Evolutionary conservation across 495 filamentous ascomycete species (phyloP), one percentile per base, ranked within the genome.

Genomic region (Staphylotrichum tortipilum): DNA sequence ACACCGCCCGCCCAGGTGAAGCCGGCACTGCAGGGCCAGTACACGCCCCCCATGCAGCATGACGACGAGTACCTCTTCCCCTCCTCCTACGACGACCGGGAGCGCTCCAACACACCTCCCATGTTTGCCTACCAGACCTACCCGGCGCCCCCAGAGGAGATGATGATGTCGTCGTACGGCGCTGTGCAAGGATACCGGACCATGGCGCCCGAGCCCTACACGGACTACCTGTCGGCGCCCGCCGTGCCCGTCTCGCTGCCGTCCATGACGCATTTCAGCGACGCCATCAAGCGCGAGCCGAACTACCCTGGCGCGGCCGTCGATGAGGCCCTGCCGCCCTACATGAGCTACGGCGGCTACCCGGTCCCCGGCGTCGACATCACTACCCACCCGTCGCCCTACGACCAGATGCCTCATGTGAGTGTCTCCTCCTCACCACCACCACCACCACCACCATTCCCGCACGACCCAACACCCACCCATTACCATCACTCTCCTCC

Each of bases 331-430:
- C 76, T 89, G 56, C 11, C 30, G 56, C 12, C 30, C 24, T 94
- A 88, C 68, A 81, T 84, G 61, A 78, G 80, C 71, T 86, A 84
- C 87, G 85, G 58, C 50, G 76, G 79, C 39, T 78, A 81, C 36
- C 76, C 79, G 14, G 80, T 92, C 66, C 80, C 82, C 10, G 83
- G 85, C 50, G 81, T 91, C 59, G 86, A 91, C 54, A 74, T 87
- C 50, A 76, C 79, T 33, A 59, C 47, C 23, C 55, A 57, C 50
- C 72, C 57, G n/a, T 72, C 79, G 44, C 67, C 74, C 50, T 85
- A 87, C 68, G 73, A 79, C 63, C 79, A 77, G 57, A 79, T 79
- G 70, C 69, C 78, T 76, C 80, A 83, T 77, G 81, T 85, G 79
- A 81, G 77, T 80, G 36, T 44, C 33, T 48, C 45, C 14, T 30